Base-by-base conservation (phyloP, 2,329 filamentous ascomycete genomes). In the Proliferodiscus dingleyae region DNA sequence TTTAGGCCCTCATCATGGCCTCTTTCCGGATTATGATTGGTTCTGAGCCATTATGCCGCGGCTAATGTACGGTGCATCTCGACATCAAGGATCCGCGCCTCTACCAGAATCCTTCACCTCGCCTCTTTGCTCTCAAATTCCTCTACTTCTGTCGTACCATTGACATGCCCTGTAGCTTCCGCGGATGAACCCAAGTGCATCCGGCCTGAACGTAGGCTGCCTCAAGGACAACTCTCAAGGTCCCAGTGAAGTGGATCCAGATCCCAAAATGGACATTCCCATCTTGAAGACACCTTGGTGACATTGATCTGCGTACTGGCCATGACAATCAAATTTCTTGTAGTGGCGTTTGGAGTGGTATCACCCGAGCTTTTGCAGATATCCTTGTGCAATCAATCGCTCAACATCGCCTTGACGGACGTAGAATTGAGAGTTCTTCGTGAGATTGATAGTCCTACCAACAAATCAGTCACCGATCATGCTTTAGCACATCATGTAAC, bases 351-450 rank as follows among this genome's bases (percentile, higher is more conserved):
- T 37, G 2, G 2, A 26, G 4, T n/a, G 39, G n/a, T 33, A 47
- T 87, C 75, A 96, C 63, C 81, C 82, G 56, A 98, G 74, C 60
- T 89, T 89, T 66, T 96, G 90, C 53, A 98, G 72, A 69, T 96
- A 98, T 16, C 93, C 93, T 64, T 97, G 91, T 13, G 89, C 80
- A 61, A 98, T 96, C 58, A 98, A 68, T 41, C 90, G 80, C 68
- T 98, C 93, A 5, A 98, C 93, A 68, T 98, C 93, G 19, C 89
- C 91, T 62, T 96, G 89, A 37, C 91, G 81, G 30, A 98, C 93
- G 62, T 94, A 97, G 63, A 98, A 95, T 64, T 98, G 93, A 61
- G 90, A 96, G 68, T 98, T 97, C 68, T 95, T 97, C 29, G 89
- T 95, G 71, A 98, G 76, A 49, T 87, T 97, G 60, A 98, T 96